Evolutionary conservation across 352 stramenopile species (phyloP).

Genomic region (Phytophthora tentaculata): DNA sequence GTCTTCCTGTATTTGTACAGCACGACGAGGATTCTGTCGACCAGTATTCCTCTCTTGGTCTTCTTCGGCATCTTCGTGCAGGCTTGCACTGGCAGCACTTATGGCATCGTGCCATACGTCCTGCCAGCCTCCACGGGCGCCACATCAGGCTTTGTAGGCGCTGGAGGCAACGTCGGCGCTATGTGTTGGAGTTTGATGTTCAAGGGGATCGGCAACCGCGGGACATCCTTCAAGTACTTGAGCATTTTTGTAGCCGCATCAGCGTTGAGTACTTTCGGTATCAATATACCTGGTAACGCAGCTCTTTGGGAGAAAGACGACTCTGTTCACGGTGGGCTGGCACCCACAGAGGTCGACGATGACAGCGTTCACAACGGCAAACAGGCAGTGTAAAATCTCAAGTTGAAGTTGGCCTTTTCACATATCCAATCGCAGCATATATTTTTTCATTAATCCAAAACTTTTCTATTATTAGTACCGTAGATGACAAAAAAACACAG

Average conservation of each 20-base stretch:
- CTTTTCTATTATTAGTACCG: no score
- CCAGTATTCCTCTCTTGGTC: slow-evolving; percentile 81
- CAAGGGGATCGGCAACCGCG: slow-evolving; percentile 46
- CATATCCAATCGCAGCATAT: no score
- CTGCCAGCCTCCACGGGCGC: slow-evolving; percentile 45
- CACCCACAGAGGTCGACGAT: slow-evolving; percentile 45
- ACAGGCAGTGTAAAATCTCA: slow-evolving; percentile 3
- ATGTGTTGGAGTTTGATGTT: slow-evolving; percentile 67
- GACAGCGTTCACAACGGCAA: slow-evolving; percentile 34
- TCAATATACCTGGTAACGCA: slow-evolving; percentile 35
- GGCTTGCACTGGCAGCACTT: slow-evolving; percentile 51
- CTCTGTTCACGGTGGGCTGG: slow-evolving; percentile 24
- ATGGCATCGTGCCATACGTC: slow-evolving; percentile 70
- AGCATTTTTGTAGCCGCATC: slow-evolving; percentile 47
- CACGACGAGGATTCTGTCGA: slow-evolving; percentile 45
- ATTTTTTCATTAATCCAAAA: no score
- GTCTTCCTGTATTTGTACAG: slow-evolving; percentile 88
- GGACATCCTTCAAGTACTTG: slow-evolving; percentile 54
- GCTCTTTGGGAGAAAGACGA: slow-evolving; percentile 33
- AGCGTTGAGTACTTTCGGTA: slow-evolving; percentile 33
- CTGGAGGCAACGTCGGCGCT: slow-evolving; percentile 59
- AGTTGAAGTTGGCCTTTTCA: slow-evolving; percentile 7
- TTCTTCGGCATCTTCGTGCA: slow-evolving; percentile 91
- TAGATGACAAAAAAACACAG: no score
- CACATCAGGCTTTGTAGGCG: slow-evolving; percentile 58